Conservation (phyloP, 78 protist species). For the Anaeramoeba flamelloides region DNA sequence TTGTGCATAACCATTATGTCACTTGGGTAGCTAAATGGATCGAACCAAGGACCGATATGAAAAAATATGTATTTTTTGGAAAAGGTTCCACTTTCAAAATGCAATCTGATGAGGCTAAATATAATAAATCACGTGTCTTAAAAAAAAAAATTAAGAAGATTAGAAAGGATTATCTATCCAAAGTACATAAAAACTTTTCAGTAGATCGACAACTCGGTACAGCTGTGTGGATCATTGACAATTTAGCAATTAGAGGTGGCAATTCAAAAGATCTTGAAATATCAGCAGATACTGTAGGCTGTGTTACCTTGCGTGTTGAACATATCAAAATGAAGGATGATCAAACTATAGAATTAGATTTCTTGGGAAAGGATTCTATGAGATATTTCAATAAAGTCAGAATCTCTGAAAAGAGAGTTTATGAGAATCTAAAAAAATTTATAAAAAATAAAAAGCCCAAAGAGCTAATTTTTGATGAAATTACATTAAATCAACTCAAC, state of each 20-base stretch:
- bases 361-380: conserved; percentile 95
- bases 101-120: conserved; percentile 72
- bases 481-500: conserved; percentile 50
- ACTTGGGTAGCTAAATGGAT: conserved; percentile 92
- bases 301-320: conserved; percentile 82
- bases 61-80: conserved; percentile 38
- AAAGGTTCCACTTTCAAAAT: conserved; percentile 36
- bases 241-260: conserved; percentile 91
- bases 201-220: conserved; percentile 51
- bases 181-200: conserved; percentile 50
- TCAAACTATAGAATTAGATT: conserved; percentile 51
- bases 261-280: conserved; percentile 68
- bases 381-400: conserved; percentile 51
- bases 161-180: neutral
- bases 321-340: conserved; percentile 50
- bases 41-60: conserved; percentile 26
- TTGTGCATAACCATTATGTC: conserved; percentile 59
- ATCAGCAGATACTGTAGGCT: conserved; percentile 99
- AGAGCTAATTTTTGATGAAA: conserved; percentile 47
- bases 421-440: conserved; percentile 19
- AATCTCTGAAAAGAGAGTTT: conserved; percentile 34
- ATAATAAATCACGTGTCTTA: conserved; percentile 76
- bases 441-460: conserved; percentile 19
- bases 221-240: conserved; percentile 75
- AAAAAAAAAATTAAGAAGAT: conserved; percentile 8